phyloP scores from a whole-genome alignment of 306 rosid species.

The Hylodesmum podocarpum region DNA sequence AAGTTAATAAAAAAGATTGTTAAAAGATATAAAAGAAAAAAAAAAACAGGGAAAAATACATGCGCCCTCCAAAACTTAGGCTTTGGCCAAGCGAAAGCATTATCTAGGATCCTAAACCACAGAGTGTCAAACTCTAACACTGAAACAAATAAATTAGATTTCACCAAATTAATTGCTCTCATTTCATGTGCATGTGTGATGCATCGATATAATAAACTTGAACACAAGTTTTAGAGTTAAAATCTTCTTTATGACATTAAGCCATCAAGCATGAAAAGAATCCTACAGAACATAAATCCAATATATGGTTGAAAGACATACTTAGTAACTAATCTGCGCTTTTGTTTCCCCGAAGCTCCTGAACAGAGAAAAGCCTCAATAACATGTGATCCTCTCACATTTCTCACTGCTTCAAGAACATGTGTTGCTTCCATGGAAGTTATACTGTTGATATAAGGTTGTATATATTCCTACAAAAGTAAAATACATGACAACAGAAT shows the following conservation, averaged over 20 bases:
- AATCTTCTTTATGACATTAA: background rate
- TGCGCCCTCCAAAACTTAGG: background rate
- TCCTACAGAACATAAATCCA: conserved; percentile 24
- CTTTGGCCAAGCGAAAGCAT: background rate
- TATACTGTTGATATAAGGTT: conserved; percentile 68
- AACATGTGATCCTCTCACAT: conserved; percentile 74
- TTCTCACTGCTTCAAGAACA: conserved; percentile 66
- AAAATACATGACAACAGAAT: background rate
- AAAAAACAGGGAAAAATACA: background rate
- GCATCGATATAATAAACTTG: background rate
- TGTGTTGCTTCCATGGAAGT: conserved; percentile 59
- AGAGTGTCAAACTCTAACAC: background rate
- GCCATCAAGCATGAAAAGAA: background rate
- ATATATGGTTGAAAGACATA: conserved; percentile 40
- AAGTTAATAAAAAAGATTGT: background rate
- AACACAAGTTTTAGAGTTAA: background rate
- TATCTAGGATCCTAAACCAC: conserved; percentile 6
- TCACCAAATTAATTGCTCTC: background rate
- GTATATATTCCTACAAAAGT: conserved; percentile 61
- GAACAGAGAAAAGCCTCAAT: conserved; percentile 83
- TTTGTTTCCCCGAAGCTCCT: conserved; percentile 66
- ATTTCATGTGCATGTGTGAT: background rate
- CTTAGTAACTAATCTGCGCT: conserved; percentile 69
- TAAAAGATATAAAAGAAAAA: background rate
- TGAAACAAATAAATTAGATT: background rate